Percentiles rank a stretch among this genome's conserved stretches.
Conservation (phyloP, 1,284 basidiomycete species). For the Pseudozyma hubeiensis region DNA sequence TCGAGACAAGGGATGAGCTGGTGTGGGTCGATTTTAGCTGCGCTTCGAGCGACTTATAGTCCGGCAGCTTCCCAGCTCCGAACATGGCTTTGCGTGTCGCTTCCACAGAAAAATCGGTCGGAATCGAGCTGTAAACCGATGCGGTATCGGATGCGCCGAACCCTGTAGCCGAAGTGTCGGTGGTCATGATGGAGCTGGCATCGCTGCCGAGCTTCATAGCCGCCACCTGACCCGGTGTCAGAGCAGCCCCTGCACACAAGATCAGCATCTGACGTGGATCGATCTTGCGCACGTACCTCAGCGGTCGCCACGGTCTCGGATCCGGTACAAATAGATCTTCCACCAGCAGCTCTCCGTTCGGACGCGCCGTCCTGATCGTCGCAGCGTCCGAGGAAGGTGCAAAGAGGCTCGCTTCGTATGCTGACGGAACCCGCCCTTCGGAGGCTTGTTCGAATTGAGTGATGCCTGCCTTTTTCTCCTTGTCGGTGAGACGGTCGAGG, state of each 20-base stretch:
- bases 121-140: slow-evolving; percentile 34
- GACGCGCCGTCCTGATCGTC: slow-evolving; percentile 23
- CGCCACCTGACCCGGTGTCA: slow-evolving; percentile 46
- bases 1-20: neutral
- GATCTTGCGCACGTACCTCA: slow-evolving; percentile 62
- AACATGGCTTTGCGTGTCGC: slow-evolving; percentile 42
- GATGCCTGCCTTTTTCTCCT: slow-evolving; percentile 50
- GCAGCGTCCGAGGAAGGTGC: slow-evolving; percentile 19
- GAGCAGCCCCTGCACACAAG: slow-evolving; percentile 53
- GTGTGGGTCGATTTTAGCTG: slow-evolving; percentile 18
- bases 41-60: slow-evolving; percentile 42
- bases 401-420: slow-evolving; percentile 38
- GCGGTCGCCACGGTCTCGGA: slow-evolving; percentile 59
- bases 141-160: slow-evolving; percentile 12
- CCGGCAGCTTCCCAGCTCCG: slow-evolving; percentile 40
- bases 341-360: slow-evolving; percentile 30
- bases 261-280: slow-evolving; percentile 66
- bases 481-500: slow-evolving; percentile 45
- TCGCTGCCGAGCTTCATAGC: slow-evolving; percentile 36
- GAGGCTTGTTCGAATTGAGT: slow-evolving; percentile 50
- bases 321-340: slow-evolving; percentile 62
- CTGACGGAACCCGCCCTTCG: slow-evolving; percentile 43
- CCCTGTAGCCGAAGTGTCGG: slow-evolving; percentile 6
- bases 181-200: slow-evolving; percentile 25
- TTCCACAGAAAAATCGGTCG: slow-evolving; percentile 39